Conservation (phyloP, 192 early-diverging fungal genomes). For the Coemansia sp. region DNA sequence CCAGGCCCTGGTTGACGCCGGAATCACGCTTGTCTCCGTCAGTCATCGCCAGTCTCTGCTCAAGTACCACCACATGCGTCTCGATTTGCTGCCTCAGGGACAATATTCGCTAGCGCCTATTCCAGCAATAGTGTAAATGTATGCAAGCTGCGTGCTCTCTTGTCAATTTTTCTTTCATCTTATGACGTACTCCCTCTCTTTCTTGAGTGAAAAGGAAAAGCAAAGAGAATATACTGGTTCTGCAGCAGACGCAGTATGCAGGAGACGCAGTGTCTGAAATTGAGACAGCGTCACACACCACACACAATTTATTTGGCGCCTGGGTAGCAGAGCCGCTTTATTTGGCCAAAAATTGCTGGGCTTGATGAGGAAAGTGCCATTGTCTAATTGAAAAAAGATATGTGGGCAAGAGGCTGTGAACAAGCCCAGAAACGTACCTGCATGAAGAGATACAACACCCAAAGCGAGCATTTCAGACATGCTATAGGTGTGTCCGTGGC, state of each 20-base stretch:
- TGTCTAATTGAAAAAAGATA: background rate
- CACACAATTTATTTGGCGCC: background rate
- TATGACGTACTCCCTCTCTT: background rate
- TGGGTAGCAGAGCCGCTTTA: background rate
- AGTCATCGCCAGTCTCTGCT: slow-evolving; percentile 69
- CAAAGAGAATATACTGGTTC: background rate
- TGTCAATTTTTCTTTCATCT: background rate
- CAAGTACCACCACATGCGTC: slow-evolving; percentile 52
- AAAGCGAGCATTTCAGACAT: background rate
- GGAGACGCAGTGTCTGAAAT: background rate
- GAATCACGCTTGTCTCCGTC: slow-evolving; percentile 89
- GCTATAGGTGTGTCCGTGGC: background rate
- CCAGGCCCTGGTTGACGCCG: slow-evolving; percentile 59
- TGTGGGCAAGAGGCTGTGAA: background rate
- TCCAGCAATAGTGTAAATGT: background rate
- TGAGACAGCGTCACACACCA: background rate
- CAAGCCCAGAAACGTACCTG: background rate
- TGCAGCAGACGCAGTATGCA: background rate
- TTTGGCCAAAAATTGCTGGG: background rate
- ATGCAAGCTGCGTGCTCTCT: slow-evolving; percentile 1
- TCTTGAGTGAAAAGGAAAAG: background rate
- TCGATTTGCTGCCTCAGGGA: slow-evolving; percentile 51
- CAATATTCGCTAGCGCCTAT: slow-evolving; percentile 19
- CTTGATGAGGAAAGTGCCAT: background rate
- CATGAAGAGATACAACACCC: background rate